phyloP scores from a whole-genome alignment of 139 green algal genomes.

The Micractinium sp. region DNA sequence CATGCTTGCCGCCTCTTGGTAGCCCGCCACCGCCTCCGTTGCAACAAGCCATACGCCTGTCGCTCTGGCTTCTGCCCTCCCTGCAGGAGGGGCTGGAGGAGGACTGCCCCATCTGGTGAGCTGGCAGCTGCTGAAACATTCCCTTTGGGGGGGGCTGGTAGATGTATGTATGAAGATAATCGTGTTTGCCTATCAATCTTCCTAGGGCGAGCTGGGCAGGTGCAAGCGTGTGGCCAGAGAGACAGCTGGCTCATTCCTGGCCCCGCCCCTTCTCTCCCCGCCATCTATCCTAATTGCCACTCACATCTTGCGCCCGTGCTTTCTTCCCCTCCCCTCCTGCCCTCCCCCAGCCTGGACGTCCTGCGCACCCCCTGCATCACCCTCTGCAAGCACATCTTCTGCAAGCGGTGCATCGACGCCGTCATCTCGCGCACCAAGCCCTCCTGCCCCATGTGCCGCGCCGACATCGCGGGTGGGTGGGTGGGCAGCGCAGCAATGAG shows the following conservation, averaged over 20 bases:
- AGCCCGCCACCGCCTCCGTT: too few relatives aligned
- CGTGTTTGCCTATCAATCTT: too few relatives aligned
- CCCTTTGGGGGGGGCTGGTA: too few relatives aligned
- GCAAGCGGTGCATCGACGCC: constrained; percentile 53
- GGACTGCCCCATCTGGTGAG: constrained; percentile 64
- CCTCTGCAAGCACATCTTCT: constrained; percentile 58
- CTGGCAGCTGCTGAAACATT: neutral
- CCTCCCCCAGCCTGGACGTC: constrained; percentile 40
- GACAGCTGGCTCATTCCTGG: neutral
- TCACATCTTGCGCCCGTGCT: neutral
- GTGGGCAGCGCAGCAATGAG: too few relatives aligned
- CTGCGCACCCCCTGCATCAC: constrained; percentile 62
- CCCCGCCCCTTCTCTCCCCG: too few relatives aligned
- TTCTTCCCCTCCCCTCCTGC: neutral
- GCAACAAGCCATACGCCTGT: neutral
- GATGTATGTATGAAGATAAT: too few relatives aligned
- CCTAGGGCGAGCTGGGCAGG: neutral
- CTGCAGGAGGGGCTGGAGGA: constrained; percentile 37
- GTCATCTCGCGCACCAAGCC: constrained; percentile 53
- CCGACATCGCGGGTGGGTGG: constrained; percentile 22
- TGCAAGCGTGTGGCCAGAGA: neutral
- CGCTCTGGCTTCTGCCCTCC: neutral
- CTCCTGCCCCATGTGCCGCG: constrained; percentile 62
- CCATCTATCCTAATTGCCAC: neutral
- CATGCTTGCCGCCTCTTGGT: too few relatives aligned